A percentile compares a stretch with the other conserved stretches of the same genome.
Evolutionary conservation across 805 yeast genomes (phyloP).

Genomic region (Lachancea lanzarotensis): DNA sequence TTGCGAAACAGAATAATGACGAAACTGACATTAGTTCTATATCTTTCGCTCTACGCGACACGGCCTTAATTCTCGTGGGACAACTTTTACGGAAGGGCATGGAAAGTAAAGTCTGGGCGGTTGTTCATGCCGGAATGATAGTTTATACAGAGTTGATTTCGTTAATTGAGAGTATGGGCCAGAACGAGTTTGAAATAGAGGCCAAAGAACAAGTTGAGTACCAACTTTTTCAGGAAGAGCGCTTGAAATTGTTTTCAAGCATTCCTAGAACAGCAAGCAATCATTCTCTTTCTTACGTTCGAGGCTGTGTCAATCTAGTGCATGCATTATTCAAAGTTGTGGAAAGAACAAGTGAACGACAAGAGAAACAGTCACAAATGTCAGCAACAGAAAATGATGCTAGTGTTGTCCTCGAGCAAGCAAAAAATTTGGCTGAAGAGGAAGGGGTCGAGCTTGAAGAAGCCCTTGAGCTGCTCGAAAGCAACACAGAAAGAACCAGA

Average conservation of each 20-base stretch:
- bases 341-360: slow-evolving; percentile 31
- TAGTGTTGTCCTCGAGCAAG: slow-evolving; percentile 11
- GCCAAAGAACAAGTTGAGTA: slow-evolving; percentile 54
- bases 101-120: slow-evolving; percentile 44
- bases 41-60: slow-evolving; percentile 54
- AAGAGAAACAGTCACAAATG: slow-evolving; percentile 16
- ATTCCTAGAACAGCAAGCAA: slow-evolving; percentile 60
- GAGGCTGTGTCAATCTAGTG: slow-evolving; percentile 55
- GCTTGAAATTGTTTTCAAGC: slow-evolving; percentile 45
- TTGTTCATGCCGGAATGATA: slow-evolving; percentile 63
- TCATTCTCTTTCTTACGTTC: slow-evolving; percentile 56
- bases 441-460: slow-evolving; percentile 29
- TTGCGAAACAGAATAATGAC: slow-evolving; percentile 23
- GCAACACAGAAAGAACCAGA: slow-evolving; percentile 10
- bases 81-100: slow-evolving; percentile 36
- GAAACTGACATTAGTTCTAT: slow-evolving; percentile 36
- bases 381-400: slow-evolving; percentile 3
- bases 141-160: slow-evolving; percentile 59
- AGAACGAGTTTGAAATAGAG: slow-evolving; percentile 36
- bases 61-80: slow-evolving; percentile 47
- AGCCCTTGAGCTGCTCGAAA: slow-evolving; percentile 26
- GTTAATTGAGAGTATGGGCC: slow-evolving; percentile 38
- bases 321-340: slow-evolving; percentile 61
- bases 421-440: slow-evolving; percentile 34
- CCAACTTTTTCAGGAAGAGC: slow-evolving; percentile 62